These are phyloP conservation scores for Aspergillus quadrilineatus DNA, from an alignment of 2,329 filamentous ascomycete genomes.

Conservation along the genomic window DNA sequence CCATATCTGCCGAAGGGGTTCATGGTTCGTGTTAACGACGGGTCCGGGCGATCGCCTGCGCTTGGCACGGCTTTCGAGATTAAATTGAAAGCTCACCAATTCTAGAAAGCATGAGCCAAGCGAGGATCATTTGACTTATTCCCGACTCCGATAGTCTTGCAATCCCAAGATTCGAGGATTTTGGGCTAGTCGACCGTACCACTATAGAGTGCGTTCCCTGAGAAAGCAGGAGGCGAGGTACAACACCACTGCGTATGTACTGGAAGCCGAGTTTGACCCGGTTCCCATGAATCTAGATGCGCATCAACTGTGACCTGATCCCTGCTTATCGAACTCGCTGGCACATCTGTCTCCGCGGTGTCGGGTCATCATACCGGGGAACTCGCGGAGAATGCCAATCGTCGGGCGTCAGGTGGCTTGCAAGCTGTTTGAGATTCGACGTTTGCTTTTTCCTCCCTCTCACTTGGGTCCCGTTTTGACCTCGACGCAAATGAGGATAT, in stretches of 20 bases:
- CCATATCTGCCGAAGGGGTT: background rate
- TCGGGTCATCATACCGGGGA: slow-evolving; percentile 11
- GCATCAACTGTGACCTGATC: slow-evolving; percentile 3
- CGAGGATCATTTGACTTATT: slow-evolving; percentile 5
- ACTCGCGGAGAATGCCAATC: slow-evolving; percentile 14
- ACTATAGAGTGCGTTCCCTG: slow-evolving; percentile 2
- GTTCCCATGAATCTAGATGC: slow-evolving; percentile 10
- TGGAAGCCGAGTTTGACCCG: background rate
- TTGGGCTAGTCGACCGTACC: background rate
- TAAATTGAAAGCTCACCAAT: background rate
- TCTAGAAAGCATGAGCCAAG: background rate
- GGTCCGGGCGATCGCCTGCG: background rate
- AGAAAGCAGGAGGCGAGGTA: background rate
- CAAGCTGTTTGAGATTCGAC: slow-evolving; percentile 13
- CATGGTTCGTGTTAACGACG: background rate
- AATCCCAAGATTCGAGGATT: slow-evolving; percentile 2
- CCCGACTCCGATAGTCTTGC: background rate
- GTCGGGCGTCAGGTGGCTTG: slow-evolving; percentile 15
- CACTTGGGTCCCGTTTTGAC: background rate
- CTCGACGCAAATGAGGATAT: slow-evolving; percentile 1
- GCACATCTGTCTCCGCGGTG: slow-evolving; percentile 14
- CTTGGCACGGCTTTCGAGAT: slow-evolving; percentile 8
- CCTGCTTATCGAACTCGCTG: slow-evolving; percentile 8
- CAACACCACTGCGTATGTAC: background rate
- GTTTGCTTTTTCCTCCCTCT: slow-evolving; percentile 11